Conservation (phyloP, 225 moss, liverwort and hornwort genomes). For the Ulota crispa region DNA sequence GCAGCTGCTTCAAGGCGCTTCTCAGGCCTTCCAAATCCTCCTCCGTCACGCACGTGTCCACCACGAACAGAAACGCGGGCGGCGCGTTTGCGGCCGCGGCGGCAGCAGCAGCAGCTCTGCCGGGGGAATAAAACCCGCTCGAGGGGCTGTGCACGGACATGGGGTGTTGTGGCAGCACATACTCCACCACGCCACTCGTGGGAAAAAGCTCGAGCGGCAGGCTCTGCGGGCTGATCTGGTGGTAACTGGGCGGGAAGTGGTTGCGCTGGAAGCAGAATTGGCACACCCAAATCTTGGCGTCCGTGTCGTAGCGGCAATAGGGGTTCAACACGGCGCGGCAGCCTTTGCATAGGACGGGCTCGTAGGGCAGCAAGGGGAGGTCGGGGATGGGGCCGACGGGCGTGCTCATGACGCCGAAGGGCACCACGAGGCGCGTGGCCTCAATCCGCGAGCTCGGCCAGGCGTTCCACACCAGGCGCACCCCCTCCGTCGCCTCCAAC, state of each 20-base stretch:
- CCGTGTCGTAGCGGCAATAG: conserved; percentile 82
- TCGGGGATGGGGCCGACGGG: conserved; percentile 75
- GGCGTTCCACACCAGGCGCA: conserved; percentile 87
- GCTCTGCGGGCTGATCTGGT: conserved; percentile 71
- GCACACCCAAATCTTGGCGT: conserved; percentile 92
- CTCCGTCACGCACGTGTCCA: conserved; percentile 82
- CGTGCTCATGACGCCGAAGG: conserved; percentile 86
- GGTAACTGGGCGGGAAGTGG: conserved; percentile 76
- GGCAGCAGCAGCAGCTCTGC: background rate
- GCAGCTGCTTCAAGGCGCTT: conserved; percentile 73
- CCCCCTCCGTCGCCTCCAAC: conserved; percentile 81
- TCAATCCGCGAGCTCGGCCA: conserved; percentile 99
- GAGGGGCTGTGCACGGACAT: conserved; percentile 29
- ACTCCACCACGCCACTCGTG: conserved; percentile 90
- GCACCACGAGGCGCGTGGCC: conserved; percentile 87
- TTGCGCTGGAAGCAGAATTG: conserved; percentile 95
- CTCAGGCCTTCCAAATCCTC: conserved; percentile 77
- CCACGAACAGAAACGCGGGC: conserved; percentile 78
- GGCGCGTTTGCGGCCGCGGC: background rate
- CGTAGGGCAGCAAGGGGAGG: conserved; percentile 74
- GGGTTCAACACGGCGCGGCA: conserved; percentile 85
- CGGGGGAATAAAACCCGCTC: conserved; percentile 34
- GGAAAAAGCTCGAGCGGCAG: conserved; percentile 86
- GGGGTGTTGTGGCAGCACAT: conserved; percentile 57
- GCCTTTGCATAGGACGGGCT: conserved; percentile 83